Evolutionary conservation across 257 asterid genomes (phyloP).

Genomic region (Phtheirospermum japonicum): DNA sequence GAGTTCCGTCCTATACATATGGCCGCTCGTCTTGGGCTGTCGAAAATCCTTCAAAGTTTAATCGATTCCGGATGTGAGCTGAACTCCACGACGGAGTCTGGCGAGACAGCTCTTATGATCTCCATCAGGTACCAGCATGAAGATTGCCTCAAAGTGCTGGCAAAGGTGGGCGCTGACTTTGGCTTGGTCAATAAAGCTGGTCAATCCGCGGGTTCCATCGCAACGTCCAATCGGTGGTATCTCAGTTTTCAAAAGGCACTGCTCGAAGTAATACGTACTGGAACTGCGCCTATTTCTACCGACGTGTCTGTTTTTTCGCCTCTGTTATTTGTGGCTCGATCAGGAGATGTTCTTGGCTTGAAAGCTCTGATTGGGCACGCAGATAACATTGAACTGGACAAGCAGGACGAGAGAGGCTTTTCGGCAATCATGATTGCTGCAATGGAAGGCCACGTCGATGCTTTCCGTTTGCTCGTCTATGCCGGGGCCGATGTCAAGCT

Average conservation of each 20-base stretch:
- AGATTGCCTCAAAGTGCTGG: slow-evolving; percentile 55
- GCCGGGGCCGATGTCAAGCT: slow-evolving; percentile 78
- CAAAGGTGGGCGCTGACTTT: slow-evolving; percentile 68
- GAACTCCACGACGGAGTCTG: slow-evolving; percentile 47
- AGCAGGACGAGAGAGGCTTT: slow-evolving; percentile 67
- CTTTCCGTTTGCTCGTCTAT: slow-evolving; percentile 65
- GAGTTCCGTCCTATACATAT: slow-evolving; percentile 60
- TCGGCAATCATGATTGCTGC: slow-evolving; percentile 82
- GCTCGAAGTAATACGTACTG: slow-evolving; percentile 47
- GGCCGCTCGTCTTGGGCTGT: slow-evolving; percentile 65
- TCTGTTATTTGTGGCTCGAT: slow-evolving; percentile 55
- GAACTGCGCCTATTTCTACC: slow-evolving; percentile 50
- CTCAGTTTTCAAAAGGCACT: slow-evolving; percentile 52
- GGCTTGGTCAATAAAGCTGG: slow-evolving; percentile 53
- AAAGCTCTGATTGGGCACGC: slow-evolving; percentile 44
- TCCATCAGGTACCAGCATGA: slow-evolving; percentile 47
- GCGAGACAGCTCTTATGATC: slow-evolving; percentile 71
- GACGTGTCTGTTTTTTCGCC: slow-evolving; percentile 51
- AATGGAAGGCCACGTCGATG: slow-evolving; percentile 66
- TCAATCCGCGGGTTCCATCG: slow-evolving; percentile 51
- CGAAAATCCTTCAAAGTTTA: slow-evolving; percentile 47
- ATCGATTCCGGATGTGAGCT: slow-evolving; percentile 58
- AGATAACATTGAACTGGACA: slow-evolving; percentile 41
- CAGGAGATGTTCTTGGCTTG: slow-evolving; percentile 58
- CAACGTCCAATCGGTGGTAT: slow-evolving; percentile 45